phyloP scores from a whole-genome alignment of 257 asterid species.

The Scutellaria minor region DNA sequence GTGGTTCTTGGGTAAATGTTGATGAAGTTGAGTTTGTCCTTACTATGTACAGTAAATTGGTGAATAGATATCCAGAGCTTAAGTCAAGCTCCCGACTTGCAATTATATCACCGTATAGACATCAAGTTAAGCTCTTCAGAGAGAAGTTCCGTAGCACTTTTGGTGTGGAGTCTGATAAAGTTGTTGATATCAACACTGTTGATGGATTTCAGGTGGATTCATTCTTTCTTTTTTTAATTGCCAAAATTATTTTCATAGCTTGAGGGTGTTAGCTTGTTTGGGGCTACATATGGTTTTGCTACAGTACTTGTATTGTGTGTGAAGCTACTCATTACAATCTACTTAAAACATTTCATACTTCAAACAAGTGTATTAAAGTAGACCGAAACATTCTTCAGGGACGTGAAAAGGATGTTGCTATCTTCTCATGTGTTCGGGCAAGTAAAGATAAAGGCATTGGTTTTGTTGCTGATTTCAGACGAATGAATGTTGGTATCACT shows the following conservation, averaged over 20 bases:
- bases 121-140: slow-evolving; percentile 85
- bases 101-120: slow-evolving; percentile 83
- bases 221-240: not conserved
- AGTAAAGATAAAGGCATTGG: slow-evolving; percentile 76
- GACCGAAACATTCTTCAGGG: slow-evolving; percentile 54
- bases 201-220: slow-evolving; percentile 90
- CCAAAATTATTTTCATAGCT: slow-evolving; percentile 21
- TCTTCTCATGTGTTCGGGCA: slow-evolving; percentile 95
- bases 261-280: slow-evolving; percentile 5
- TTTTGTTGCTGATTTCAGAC: slow-evolving; percentile 85
- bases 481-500: slow-evolving; percentile 99
- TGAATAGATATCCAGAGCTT: slow-evolving; percentile 84
- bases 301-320: not conserved
- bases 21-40: slow-evolving; percentile 95
- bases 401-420: slow-evolving; percentile 96
- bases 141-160: slow-evolving; percentile 67
- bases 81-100: slow-evolving; percentile 81
- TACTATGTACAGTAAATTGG: slow-evolving; percentile 66
- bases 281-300: not conserved
- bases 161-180: slow-evolving; percentile 72
- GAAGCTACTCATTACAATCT: slow-evolving; percentile 18
- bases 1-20: slow-evolving; percentile 81
- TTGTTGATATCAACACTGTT: slow-evolving; percentile 90
- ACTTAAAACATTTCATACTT: not conserved
- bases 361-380: slow-evolving; percentile 11